Evolutionary conservation across 805 yeast species (phyloP).

Genomic region (Metschnikowia koreensis): DNA sequence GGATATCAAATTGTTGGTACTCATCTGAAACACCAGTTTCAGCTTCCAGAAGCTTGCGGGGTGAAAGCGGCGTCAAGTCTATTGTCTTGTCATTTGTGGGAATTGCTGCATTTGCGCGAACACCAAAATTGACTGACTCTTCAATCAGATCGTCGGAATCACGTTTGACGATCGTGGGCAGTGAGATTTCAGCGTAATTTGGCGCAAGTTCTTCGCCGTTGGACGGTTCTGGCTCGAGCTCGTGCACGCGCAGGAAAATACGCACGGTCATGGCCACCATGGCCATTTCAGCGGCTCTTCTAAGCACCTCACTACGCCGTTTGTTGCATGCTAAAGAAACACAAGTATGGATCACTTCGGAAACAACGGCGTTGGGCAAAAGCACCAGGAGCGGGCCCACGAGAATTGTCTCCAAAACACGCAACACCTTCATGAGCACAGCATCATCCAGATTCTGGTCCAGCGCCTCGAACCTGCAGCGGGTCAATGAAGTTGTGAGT

Average conservation of each 20-base stretch:
- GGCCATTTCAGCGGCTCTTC: constrained; percentile 86
- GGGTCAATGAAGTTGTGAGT: constrained; percentile 74
- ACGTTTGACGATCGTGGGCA: constrained; percentile 42
- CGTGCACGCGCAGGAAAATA: constrained; percentile 59
- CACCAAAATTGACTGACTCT: constrained; percentile 3
- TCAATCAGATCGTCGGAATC: constrained; percentile 1
- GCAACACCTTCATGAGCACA: constrained; percentile 77
- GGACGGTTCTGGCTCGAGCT: constrained; percentile 47
- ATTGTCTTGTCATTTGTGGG: neutral
- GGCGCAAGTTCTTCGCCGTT: constrained; percentile 44
- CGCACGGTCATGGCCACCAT: constrained; percentile 66
- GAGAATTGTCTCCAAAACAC: constrained; percentile 65
- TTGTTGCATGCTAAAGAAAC: constrained; percentile 89
- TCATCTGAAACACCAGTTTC: neutral
- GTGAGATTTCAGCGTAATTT: constrained; percentile 51
- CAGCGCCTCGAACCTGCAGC: constrained; percentile 93
- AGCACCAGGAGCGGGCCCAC: constrained; percentile 60
- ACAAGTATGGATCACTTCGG: constrained; percentile 89
- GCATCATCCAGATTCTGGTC: constrained; percentile 92
- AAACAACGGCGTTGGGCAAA: constrained; percentile 78
- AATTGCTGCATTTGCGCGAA: neutral
- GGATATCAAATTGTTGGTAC: constrained; percentile 59
- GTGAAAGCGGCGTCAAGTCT: constrained; percentile 9
- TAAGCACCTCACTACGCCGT: constrained; percentile 82
- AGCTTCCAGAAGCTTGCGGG: constrained; percentile 1